phyloP scores from a whole-genome alignment of 2,329 filamentous ascomycete species.

The Penicillium glabrum region DNA sequence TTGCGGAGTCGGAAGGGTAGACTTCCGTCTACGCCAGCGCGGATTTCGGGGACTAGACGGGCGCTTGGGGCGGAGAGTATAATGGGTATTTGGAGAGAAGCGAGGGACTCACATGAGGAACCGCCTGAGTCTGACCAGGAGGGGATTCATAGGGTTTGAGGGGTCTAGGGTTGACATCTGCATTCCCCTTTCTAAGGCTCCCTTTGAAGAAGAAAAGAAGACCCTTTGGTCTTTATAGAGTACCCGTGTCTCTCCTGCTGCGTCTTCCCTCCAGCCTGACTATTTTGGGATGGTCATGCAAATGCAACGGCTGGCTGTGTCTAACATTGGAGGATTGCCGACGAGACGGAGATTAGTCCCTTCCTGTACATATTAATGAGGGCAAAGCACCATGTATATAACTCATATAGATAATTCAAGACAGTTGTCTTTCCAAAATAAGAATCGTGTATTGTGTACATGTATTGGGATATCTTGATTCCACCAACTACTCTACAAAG shows the following conservation, averaged over 20 bases:
- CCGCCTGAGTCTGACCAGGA: neutral
- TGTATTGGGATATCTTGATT: neutral
- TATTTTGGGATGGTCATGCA: too few species aligned
- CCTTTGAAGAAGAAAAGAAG: neutral
- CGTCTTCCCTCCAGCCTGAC: too few species aligned
- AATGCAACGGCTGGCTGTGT: too few species aligned
- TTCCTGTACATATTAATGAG: too few species aligned
- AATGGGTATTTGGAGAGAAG: conserved; percentile 6
- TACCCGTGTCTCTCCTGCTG: neutral
- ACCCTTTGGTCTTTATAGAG: neutral
- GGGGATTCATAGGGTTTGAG: neutral
- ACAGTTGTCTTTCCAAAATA: neutral
- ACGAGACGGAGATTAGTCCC: too few species aligned
- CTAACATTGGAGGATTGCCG: too few species aligned
- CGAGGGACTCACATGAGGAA: neutral
- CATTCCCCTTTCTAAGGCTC: neutral
- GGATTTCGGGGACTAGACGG: conserved; percentile 19
- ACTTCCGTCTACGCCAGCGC: conserved; percentile 17
- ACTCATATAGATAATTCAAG: neutral
- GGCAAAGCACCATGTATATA: neutral
- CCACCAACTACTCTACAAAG: neutral
- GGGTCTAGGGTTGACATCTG: neutral
- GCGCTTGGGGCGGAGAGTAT: conserved; percentile 28
- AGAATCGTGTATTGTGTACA: neutral
- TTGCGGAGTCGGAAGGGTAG: conserved; percentile 26